A percentile compares a stretch with the other conserved stretches of the same genome.
Conservation (phyloP, 257 asterid species). For the Capsicum rhomboideum region DNA sequence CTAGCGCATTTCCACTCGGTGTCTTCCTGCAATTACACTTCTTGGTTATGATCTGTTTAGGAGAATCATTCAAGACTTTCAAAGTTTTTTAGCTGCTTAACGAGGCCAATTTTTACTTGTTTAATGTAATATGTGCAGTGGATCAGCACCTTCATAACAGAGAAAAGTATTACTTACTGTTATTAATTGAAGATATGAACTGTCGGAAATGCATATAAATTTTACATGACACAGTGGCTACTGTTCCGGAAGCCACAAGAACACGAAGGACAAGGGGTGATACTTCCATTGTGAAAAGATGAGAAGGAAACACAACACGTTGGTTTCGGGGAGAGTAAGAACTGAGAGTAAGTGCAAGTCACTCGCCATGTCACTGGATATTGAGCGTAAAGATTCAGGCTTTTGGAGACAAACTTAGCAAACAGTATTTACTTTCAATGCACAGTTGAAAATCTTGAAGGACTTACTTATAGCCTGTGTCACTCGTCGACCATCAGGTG, state of each 20-base stretch:
- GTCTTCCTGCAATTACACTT: conserved; percentile 2
- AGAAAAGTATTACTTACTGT: background rate
- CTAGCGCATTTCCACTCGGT: conserved; percentile 38
- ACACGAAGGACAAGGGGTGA: conserved; percentile 63
- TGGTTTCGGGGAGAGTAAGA: conserved; percentile 35
- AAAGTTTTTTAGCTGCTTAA: background rate
- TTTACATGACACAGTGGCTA: conserved; percentile 51
- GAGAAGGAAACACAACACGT: conserved; percentile 76
- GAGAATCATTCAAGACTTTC: background rate
- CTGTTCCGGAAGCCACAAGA: conserved; percentile 60
- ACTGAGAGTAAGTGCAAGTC: conserved; percentile 63
- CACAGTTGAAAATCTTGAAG: background rate
- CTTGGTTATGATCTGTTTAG: background rate
- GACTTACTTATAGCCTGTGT: conserved; percentile 19
- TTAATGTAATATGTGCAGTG: background rate
- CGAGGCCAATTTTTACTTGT: conserved; percentile 28
- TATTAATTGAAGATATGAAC: background rate
- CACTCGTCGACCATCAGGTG: conserved; percentile 6
- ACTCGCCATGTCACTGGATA: conserved; percentile 83
- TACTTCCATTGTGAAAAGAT: conserved; percentile 53
- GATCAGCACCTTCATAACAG: background rate
- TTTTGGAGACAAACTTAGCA: too few species aligned
- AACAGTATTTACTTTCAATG: background rate
- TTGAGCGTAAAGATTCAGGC: background rate
- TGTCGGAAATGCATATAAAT: background rate